These are phyloP conservation scores for Microcos paniculata DNA, from an alignment of 345 rosid genomes.

Conservation along the genomic window DNA sequence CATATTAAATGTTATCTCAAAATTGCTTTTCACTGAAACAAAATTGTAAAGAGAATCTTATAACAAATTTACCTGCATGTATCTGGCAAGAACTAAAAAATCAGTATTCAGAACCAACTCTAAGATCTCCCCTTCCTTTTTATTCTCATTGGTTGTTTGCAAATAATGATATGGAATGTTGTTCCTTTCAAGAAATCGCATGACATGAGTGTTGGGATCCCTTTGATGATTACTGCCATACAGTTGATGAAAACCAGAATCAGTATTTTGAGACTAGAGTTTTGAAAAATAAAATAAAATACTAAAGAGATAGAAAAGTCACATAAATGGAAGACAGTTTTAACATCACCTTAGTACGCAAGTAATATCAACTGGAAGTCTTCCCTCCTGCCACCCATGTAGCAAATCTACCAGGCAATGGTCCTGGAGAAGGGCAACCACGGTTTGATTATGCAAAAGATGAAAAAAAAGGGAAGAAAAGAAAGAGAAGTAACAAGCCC, in stretches of 20 bases:
- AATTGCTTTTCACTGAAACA: conserved; percentile 1
- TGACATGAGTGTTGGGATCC: conserved; percentile 81
- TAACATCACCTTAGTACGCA: conserved; percentile 78
- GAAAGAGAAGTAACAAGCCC: background rate
- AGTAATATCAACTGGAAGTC: conserved; percentile 80
- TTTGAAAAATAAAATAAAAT: background rate
- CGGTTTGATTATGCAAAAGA: background rate
- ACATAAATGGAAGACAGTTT: background rate
- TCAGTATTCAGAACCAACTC: conserved; percentile 80
- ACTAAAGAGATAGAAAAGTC: background rate
- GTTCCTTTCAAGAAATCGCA: conserved; percentile 79
- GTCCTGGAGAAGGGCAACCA: conserved; percentile 47
- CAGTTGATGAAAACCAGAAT: conserved; percentile 8
- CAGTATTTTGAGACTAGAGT: background rate
- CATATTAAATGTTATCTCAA: background rate
- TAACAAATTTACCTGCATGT: conserved; percentile 84
- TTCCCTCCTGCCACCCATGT: conserved; percentile 89
- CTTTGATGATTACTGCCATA: conserved; percentile 81
- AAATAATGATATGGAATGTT: conserved; percentile 84
- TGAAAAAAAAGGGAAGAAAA: background rate
- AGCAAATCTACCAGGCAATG: conserved; percentile 90
- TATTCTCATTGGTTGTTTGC: conserved; percentile 48
- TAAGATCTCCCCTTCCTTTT: conserved; percentile 76
- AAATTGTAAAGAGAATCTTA: conserved; percentile 5
- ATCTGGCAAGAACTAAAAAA: conserved; percentile 92